A percentile compares a stretch with the other conserved stretches of the same genome.
phyloP scores from a whole-genome alignment of 2,329 filamentous ascomycete genomes.

The Epichloe sibirici region DNA sequence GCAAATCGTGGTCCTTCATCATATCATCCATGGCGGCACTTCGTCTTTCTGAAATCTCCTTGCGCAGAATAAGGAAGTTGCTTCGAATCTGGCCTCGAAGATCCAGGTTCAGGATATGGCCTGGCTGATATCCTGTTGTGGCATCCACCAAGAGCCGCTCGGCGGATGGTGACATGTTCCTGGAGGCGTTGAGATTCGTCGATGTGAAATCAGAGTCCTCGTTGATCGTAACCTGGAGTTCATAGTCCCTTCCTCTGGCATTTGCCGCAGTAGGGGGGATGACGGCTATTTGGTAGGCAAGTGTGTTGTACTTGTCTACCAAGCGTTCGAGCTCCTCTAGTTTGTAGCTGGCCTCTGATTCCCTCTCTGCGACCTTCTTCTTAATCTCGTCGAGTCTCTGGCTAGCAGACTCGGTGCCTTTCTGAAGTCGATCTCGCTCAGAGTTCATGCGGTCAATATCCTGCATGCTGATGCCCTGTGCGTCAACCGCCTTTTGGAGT shows the following conservation, averaged over 20 bases:
- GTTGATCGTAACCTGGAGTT: constrained; percentile 72
- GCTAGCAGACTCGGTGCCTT: constrained; percentile 66
- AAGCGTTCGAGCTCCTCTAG: constrained; percentile 86
- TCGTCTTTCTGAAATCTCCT: constrained; percentile 84
- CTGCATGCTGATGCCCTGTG: constrained; percentile 88
- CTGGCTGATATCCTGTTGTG: constrained; percentile 77
- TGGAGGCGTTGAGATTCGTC: constrained; percentile 39
- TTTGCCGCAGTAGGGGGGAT: constrained; percentile 78
- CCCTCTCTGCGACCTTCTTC: constrained; percentile 70
- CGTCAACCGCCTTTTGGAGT: constrained; percentile 78
- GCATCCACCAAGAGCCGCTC: constrained; percentile 75
- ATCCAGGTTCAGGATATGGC: constrained; percentile 80
- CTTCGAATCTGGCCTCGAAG: constrained; percentile 72
- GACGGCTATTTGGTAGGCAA: constrained; percentile 86
- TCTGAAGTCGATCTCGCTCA: constrained; percentile 87
- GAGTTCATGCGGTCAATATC: constrained; percentile 99
- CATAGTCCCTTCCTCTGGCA: constrained; percentile 73
- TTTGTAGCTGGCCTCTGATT: constrained; percentile 72
- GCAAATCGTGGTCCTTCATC: constrained; percentile 85
- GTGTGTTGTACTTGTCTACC: constrained; percentile 84
- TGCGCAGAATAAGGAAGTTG: constrained; percentile 65
- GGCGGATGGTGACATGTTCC: constrained; percentile 26
- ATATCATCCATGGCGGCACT: constrained; percentile 75
- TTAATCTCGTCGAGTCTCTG: constrained; percentile 75
- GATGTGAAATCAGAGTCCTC: constrained; percentile 65